These are phyloP conservation scores for Cryomyces minteri DNA, from an alignment of 495 filamentous ascomycete species.

Conservation along the genomic window DNA sequence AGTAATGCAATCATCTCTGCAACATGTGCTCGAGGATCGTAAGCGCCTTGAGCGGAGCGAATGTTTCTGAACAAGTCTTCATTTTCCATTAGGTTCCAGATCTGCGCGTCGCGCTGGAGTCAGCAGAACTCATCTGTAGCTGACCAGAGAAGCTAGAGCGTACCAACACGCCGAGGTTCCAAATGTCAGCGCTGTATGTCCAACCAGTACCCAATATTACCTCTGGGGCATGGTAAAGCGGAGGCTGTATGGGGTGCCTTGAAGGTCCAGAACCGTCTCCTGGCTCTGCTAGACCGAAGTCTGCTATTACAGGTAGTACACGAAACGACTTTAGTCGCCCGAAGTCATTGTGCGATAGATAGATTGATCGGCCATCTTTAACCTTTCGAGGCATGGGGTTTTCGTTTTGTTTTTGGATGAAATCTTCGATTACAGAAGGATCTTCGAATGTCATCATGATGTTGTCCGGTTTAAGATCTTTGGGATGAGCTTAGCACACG, in stretches of 20 bases:
- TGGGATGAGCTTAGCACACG: not conserved
- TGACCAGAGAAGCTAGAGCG: not conserved
- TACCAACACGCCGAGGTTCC: slow-evolving; percentile 5
- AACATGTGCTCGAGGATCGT: not conserved
- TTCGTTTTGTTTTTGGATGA: slow-evolving; percentile 20
- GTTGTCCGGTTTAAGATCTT: slow-evolving; percentile 30
- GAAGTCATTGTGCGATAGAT: slow-evolving; percentile 13
- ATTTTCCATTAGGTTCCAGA: slow-evolving; percentile 2
- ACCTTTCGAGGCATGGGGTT: slow-evolving; percentile 24
- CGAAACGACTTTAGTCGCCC: slow-evolving; percentile 18
- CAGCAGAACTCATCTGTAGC: not conserved
- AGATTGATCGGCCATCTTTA: slow-evolving; percentile 9
- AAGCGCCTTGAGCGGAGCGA: not conserved
- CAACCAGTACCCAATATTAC: slow-evolving; percentile 2
- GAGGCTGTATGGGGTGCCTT: slow-evolving; percentile 22
- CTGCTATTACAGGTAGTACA: slow-evolving; percentile 22
- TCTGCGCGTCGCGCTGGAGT: not conserved
- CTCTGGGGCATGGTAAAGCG: slow-evolving; percentile 4
- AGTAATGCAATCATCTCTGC: slow-evolving; percentile 2
- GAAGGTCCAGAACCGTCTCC: slow-evolving; percentile 21
- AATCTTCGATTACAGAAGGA: slow-evolving; percentile 22
- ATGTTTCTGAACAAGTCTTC: not conserved
- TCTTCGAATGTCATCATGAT: slow-evolving; percentile 29
- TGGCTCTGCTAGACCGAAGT: slow-evolving; percentile 13
- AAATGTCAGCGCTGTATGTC: slow-evolving; percentile 7